Evolutionary conservation across 2,329 filamentous ascomycete species (phyloP).

Genomic region (Aspergillus eucalypticola): DNA sequence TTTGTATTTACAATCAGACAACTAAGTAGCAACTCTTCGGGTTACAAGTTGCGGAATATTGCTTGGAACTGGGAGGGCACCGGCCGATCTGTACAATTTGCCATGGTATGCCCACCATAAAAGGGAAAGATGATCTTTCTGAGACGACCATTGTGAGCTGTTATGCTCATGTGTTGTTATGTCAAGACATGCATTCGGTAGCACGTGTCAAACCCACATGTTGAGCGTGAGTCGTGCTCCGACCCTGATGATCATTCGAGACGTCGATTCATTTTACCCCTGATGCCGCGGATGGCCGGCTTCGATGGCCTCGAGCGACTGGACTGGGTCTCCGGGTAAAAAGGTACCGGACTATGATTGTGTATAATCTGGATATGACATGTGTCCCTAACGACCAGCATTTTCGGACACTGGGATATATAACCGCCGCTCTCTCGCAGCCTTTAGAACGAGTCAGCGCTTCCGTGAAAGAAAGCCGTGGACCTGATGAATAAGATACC

Average conservation of each 20-base stretch:
- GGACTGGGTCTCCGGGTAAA: neutral
- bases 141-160: too few species aligned
- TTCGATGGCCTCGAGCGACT: neutral
- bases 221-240: neutral
- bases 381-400: slow-evolving; percentile 14
- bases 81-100: too few species aligned
- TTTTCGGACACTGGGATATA: slow-evolving; percentile 53
- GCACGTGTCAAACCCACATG: neutral
- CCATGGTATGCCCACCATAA: too few species aligned
- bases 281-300: neutral
- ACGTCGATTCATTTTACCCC: neutral
- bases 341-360: neutral
- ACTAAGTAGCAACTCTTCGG: too few species aligned
- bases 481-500: slow-evolving; percentile 33
- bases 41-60: too few species aligned
- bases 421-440: slow-evolving; percentile 49
- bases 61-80: too few species aligned
- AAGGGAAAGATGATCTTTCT: too few species aligned
- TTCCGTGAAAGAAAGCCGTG: neutral
- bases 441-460: slow-evolving; percentile 33
- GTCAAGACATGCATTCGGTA: too few species aligned
- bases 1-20: too few species aligned
- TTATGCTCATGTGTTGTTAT: too few species aligned
- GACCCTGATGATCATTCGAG: neutral
- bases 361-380: neutral